Conservation (phyloP, 139 green algal genomes). For the Spirogloea muscicola region DNA sequence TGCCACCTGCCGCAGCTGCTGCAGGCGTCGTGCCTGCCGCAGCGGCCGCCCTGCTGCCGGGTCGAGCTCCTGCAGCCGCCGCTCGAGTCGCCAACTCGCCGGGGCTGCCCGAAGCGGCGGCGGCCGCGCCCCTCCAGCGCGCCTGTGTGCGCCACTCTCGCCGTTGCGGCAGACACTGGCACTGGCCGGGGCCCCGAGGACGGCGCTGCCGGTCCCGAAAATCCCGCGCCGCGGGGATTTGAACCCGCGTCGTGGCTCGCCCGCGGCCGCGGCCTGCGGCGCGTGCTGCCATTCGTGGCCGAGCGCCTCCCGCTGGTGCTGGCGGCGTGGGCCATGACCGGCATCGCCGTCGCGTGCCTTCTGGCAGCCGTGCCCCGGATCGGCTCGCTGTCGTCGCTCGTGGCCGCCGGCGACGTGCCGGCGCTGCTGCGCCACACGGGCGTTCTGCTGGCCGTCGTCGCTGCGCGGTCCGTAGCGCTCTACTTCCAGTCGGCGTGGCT, state of each 20-base stretch:
- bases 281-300: constrained; percentile 17
- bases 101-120: too few species aligned
- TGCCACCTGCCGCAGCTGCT: too few species aligned
- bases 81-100: too few species aligned
- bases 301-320: constrained; percentile 16
- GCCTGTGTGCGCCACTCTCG: background rate
- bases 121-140: background rate
- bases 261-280: background rate
- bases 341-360: constrained; percentile 30
- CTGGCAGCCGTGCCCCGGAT: constrained; percentile 36
- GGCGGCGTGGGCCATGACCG: constrained; percentile 33
- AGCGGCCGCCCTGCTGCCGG: too few species aligned
- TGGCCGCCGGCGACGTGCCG: constrained; percentile 22
- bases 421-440: constrained; percentile 1
- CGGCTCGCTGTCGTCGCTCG: constrained; percentile 15
- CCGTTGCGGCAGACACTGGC: background rate
- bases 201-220: too few species aligned
- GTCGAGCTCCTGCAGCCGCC: too few species aligned
- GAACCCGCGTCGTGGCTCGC: too few species aligned
- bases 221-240: too few species aligned
- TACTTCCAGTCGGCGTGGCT: constrained; percentile 51
- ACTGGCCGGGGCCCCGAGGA: too few species aligned
- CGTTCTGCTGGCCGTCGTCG: constrained; percentile 19
- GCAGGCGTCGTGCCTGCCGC: too few species aligned
- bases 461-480: constrained; percentile 6